phyloP scores from a whole-genome alignment of 805 yeast species.

The Torulaspora indica region DNA sequence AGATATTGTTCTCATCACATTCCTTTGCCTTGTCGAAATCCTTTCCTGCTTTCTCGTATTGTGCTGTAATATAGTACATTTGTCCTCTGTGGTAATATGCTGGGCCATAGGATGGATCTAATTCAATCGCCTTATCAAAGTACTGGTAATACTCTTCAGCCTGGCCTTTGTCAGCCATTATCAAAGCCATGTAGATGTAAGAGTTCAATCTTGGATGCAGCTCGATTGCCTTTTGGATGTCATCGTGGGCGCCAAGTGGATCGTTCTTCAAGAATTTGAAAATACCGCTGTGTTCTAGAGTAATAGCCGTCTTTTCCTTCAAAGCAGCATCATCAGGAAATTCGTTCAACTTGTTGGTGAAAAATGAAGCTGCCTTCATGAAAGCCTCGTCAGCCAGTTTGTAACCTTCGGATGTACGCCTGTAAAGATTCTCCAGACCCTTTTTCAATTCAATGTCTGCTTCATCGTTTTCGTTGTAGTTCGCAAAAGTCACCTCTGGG shows the following conservation, averaged over 20 bases:
- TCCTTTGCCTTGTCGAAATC: constrained; percentile 74
- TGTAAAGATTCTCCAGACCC: constrained; percentile 54
- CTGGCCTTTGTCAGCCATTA: constrained; percentile 75
- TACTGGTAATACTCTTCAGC: constrained; percentile 63
- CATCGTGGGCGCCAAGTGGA: constrained; percentile 56
- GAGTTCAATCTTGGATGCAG: constrained; percentile 75
- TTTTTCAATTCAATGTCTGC: constrained; percentile 62
- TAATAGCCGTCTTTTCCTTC: constrained; percentile 53
- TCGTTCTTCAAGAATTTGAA: constrained; percentile 78
- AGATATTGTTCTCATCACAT: constrained; percentile 69
- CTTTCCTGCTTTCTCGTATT: constrained; percentile 63
- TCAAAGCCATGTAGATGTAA: constrained; percentile 73
- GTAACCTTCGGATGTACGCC: constrained; percentile 40
- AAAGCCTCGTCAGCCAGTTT: constrained; percentile 40
- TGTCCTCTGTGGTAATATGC: constrained; percentile 94
- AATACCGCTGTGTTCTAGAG: constrained; percentile 79
- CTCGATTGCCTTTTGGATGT: constrained; percentile 60
- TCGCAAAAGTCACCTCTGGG: constrained; percentile 47
- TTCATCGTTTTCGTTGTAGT: constrained; percentile 48
- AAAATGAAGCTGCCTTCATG: constrained; percentile 54
- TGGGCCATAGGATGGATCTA: constrained; percentile 72
- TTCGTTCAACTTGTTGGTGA: constrained; percentile 29
- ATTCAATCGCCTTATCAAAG: constrained; percentile 64
- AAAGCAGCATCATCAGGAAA: constrained; percentile 25
- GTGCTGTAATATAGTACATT: constrained; percentile 74